Percentiles rank a stretch among this genome's conserved stretches.
These are phyloP conservation scores for Dalechampia spathulata DNA, from an alignment of 441 rosid species.

Conservation along the genomic window DNA sequence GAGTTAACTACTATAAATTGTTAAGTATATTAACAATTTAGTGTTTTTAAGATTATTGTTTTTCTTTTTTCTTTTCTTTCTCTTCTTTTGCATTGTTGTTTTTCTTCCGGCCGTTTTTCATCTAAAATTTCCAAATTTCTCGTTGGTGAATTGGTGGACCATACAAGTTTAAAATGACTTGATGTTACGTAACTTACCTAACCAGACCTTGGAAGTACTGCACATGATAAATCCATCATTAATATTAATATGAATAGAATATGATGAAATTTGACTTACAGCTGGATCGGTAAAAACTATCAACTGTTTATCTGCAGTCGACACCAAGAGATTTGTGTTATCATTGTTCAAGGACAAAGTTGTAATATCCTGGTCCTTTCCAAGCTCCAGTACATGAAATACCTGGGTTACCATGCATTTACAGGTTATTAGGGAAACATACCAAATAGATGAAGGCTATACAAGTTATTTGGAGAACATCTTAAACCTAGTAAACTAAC, in stretches of 20 bases:
- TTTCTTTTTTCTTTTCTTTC: too few species aligned
- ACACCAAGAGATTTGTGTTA: conserved; percentile 85
- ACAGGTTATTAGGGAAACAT: conserved; percentile 8
- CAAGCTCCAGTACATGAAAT: conserved; percentile 66
- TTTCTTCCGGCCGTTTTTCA: too few species aligned
- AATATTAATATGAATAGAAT: not conserved
- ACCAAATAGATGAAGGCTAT: not conserved
- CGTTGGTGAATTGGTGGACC: too few species aligned
- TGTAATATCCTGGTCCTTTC: conserved; percentile 76
- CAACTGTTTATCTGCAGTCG: conserved; percentile 90
- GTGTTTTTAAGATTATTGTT: too few species aligned
- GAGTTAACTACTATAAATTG: not conserved
- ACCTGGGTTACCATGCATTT: conserved; percentile 43
- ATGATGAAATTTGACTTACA: conserved; percentile 45
- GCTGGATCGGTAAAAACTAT: conserved; percentile 93
- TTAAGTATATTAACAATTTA: too few species aligned
- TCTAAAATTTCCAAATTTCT: too few species aligned
- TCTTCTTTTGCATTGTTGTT: too few species aligned
- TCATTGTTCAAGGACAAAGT: conserved; percentile 75
- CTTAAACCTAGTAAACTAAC: not conserved
- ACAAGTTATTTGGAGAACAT: too few species aligned
- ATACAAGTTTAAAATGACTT: too few species aligned
- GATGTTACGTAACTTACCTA: not conserved
- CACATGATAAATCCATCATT: not conserved
- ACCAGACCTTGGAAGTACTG: not conserved